Conservation (phyloP, 257 asterid genomes). For the Nicotiana noctiflora region DNA sequence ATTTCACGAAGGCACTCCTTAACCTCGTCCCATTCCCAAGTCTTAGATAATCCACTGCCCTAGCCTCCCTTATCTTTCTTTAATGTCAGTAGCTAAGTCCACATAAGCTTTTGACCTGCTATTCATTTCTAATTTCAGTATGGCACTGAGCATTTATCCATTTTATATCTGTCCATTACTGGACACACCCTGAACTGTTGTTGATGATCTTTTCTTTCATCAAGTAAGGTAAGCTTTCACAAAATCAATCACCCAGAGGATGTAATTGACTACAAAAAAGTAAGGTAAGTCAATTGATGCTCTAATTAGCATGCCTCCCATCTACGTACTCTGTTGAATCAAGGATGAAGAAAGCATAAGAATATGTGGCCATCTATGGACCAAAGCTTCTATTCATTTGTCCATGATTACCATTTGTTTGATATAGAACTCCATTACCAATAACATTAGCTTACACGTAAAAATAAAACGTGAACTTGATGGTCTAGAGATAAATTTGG, state of each 20-base stretch:
- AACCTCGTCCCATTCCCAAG: neutral
- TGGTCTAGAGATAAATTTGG: neutral
- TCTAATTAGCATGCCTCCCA: neutral
- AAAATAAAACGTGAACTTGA: neutral
- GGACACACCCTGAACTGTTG: neutral
- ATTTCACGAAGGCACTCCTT: neutral
- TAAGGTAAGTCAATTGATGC: neutral
- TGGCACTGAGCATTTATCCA: neutral
- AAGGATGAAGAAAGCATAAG: neutral
- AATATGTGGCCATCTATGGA: neutral
- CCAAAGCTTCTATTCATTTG: neutral
- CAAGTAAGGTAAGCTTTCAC: too few species aligned
- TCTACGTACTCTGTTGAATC: neutral
- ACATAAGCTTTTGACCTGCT: neutral
- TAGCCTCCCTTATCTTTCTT: neutral
- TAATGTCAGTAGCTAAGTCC: neutral
- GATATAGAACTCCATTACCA: neutral
- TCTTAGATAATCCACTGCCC: neutral
- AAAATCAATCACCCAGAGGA: too few species aligned
- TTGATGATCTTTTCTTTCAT: too few species aligned
- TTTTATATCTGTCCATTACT: neutral
- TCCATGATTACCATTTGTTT: neutral
- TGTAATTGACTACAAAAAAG: too few species aligned
- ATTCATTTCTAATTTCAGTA: neutral
- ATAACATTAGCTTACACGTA: neutral